A percentile compares a stretch with the other conserved stretches of the same genome.
Evolutionary conservation across 139 green algal genomes (phyloP).

Genomic region (Trebouxia sp.): DNA sequence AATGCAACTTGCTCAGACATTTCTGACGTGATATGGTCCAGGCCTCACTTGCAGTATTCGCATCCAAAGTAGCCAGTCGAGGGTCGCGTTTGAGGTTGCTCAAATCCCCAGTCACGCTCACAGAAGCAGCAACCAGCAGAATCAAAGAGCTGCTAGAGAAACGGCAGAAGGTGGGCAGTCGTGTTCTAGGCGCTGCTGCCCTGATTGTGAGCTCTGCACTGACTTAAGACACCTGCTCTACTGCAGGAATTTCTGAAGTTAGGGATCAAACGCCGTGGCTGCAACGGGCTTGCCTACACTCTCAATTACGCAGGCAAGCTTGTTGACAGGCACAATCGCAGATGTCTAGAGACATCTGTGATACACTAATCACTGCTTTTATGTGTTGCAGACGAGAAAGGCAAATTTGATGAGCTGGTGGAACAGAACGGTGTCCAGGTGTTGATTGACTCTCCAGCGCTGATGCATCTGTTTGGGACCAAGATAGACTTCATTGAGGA

Average conservation of each 20-base stretch:
- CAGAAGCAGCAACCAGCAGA: slow-evolving; percentile 78
- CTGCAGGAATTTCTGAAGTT: slow-evolving; percentile 89
- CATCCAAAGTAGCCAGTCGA: slow-evolving; percentile 34
- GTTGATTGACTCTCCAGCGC: slow-evolving; percentile 91
- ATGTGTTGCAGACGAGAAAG: slow-evolving; percentile 66
- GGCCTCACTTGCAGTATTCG: slow-evolving; percentile 42
- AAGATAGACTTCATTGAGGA: slow-evolving; percentile 95
- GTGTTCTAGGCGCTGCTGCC: not conserved
- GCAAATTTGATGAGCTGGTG: slow-evolving; percentile 96
- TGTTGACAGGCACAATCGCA: not conserved
- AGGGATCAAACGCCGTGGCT: slow-evolving; percentile 91
- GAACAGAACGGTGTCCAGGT: slow-evolving; percentile 86
- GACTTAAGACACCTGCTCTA: not conserved
- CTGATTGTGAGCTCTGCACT: not conserved
- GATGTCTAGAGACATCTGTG: not conserved
- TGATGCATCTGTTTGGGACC: slow-evolving; percentile 98
- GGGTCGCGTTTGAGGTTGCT: slow-evolving; percentile 29
- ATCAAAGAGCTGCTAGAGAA: slow-evolving; percentile 76
- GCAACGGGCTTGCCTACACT: slow-evolving; percentile 97
- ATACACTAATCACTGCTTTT: not conserved
- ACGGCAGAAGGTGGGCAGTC: slow-evolving; percentile 73
- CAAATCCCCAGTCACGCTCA: slow-evolving; percentile 86
- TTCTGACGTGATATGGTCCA: slow-evolving; percentile 47
- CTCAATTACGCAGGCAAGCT: slow-evolving; percentile 90
- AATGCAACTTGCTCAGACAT: not conserved